These are phyloP conservation scores for Pseudogymnoascus pannorum DNA, from an alignment of 2,329 filamentous ascomycete species.

Conservation along the genomic window DNA sequence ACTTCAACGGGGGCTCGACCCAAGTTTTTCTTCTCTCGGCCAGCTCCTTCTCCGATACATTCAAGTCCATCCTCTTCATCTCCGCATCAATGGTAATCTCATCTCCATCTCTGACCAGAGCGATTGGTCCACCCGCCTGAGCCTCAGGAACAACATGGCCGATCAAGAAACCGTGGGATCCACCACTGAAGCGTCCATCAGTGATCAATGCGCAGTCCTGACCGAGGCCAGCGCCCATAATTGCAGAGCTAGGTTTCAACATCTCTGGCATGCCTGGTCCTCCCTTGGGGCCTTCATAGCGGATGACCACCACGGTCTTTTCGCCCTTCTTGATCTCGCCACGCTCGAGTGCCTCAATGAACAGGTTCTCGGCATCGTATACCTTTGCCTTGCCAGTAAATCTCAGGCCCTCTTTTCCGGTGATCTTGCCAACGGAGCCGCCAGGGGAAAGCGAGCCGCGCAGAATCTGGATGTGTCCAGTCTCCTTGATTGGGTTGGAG, in stretches of 20 bases:
- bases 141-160: constrained; percentile 57
- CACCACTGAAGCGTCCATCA: constrained; percentile 56
- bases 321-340: constrained; percentile 67
- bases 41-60: constrained; percentile 43
- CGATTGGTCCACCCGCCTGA: constrained; percentile 52
- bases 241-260: constrained; percentile 63
- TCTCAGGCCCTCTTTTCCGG: constrained; percentile 62
- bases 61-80: constrained; percentile 43
- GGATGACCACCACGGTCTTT: constrained; percentile 69
- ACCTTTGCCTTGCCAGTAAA: constrained; percentile 65
- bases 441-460: constrained; percentile 62
- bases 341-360: constrained; percentile 58
- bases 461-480: constrained; percentile 67
- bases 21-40: constrained; percentile 43
- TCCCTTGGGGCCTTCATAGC: constrained; percentile 67
- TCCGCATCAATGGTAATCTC: constrained; percentile 55
- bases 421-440: constrained; percentile 68
- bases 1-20: constrained; percentile 47
- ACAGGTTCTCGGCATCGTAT: constrained; percentile 63
- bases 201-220: constrained; percentile 66
- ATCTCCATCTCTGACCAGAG: constrained; percentile 50
- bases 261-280: constrained; percentile 70
- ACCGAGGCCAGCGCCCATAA: constrained; percentile 67
- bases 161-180: constrained; percentile 54
- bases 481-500: constrained; percentile 61